Conservation (phyloP, 208 protist species). For the Leishmania lainsoni region DNA sequence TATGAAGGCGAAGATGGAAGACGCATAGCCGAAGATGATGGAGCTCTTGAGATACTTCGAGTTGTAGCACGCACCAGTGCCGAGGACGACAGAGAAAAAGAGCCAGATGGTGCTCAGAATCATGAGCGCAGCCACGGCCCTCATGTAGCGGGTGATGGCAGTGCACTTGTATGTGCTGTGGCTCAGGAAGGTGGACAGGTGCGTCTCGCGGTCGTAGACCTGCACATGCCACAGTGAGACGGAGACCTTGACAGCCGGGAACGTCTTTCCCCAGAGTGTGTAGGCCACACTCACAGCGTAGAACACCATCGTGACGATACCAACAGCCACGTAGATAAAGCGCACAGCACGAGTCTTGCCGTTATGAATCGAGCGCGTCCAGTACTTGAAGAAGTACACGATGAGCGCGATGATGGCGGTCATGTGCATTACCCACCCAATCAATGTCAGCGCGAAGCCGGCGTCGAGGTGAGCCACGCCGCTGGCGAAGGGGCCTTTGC, state of each 20-base stretch:
- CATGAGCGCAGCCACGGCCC: constrained; percentile 47
- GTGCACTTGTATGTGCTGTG: constrained; percentile 45
- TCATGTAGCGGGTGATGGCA: constrained; percentile 50
- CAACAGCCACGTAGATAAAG: constrained; percentile 40
- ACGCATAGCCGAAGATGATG: constrained; percentile 30
- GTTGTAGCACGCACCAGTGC: constrained; percentile 38
- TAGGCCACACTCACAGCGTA: constrained; percentile 47
- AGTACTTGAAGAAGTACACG: constrained; percentile 40
- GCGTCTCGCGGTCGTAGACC: constrained; percentile 39
- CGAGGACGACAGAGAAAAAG: constrained; percentile 42
- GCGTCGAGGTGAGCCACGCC: constrained; percentile 46
- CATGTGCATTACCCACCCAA: constrained; percentile 37
- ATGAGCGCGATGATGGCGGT: constrained; percentile 33
- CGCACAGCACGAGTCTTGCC: constrained; percentile 34
- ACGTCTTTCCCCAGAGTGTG: constrained; percentile 39
- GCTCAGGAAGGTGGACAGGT: constrained; percentile 43
- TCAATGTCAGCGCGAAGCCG: constrained; percentile 47
- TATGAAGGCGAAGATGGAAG: constrained; percentile 35
- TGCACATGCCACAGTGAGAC: constrained; percentile 54
- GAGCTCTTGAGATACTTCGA: constrained; percentile 13
- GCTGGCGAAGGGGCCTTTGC: constrained; percentile 38
- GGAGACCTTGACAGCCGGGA: constrained; percentile 35
- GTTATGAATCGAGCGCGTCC: constrained; percentile 43
- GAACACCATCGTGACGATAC: constrained; percentile 42
- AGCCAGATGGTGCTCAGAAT: constrained; percentile 51